Base-by-base conservation (phyloP, 179 eudicot genomes). In the Beta macrorhiza region DNA sequence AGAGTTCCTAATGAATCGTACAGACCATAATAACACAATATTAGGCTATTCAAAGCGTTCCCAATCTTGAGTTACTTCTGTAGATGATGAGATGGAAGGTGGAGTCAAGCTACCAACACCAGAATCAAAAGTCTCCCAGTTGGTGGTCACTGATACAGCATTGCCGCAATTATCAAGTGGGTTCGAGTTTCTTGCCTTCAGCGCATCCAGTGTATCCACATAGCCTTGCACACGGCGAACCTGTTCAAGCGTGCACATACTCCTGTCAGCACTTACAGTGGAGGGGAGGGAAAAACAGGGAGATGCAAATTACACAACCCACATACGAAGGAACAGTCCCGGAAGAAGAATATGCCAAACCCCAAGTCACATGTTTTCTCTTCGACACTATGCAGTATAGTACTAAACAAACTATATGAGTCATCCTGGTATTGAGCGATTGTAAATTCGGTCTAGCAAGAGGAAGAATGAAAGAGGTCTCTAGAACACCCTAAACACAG, bases 171-270 rank as follows among this genome's bases (percentile, higher is more conserved):
- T 59, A 61, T 73, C 87, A 59, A 74, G 83, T 20, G 89, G 88
- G 67, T 88, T 88, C 19, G 86, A 83, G 81, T 91, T 92, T 78
- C 61, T 89, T 12, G 84, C 89, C 87, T 91, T 95, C 0, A 95
- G 87, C 22, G 84, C 72, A 77, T 95, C 98, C 76, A 93, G 78
- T 77, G 81, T 77, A 63, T 95, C 98, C 57, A 92, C 94, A 73
- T 88, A 90, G 85, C 88, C 78, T 78, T 92, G 98, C 70, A 95
- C 90, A 75, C 98, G 97, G 42, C 86, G 86, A 69, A 95, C 97
- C 98, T 95, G 89, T 78, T 56, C 52, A 69, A 82, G 15, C 17
- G 5, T 37, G 6, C 76, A 78, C 16, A 32, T 19, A 13, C 59
- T 72, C 25, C 47, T 32, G 15, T 80, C 63, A 77, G 67, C 13